Evolutionary conservation across 768 basidiomycete species (phyloP), one percentile per base, ranked within the genome.

Genomic region (Suillus paluster): DNA sequence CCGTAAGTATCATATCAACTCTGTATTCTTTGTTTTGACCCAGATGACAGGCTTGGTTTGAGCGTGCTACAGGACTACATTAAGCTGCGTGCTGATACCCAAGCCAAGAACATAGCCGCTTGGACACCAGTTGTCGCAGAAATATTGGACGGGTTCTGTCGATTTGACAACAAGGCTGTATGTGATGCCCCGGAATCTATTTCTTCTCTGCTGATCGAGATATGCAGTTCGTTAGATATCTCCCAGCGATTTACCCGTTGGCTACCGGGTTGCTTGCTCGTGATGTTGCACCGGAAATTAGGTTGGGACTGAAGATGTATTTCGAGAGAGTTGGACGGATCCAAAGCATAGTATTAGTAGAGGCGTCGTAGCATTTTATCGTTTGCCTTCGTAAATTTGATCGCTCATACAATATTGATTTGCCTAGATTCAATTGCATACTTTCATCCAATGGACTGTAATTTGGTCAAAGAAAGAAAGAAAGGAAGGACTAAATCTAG

Each of bases 41-140:
- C 17, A 57, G 70, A 23, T 57, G 53, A 17, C 69, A 99, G 96
- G 49, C 83, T 99, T 62, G 91, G 91, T 27, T 81, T 94, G 45
- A 93, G 91, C 23, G 93, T 99, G 21, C 78, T 99, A 59, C 87
- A 89, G 67, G 95, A 97, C 75, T 99, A 94, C 76, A 93, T 88
- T 71, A 91, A 91, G 69, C 82, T 99, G 58, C 91, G 92, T 50
- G 76, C 89, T 3, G 97, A 99, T 63, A 94, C 89, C 4, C 97
- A 99, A 76, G 87, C 88, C 57, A 94, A 98, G 77, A 99, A 97
- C 72, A 96, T 99, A 62, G 75, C 88, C 15, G 97, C 97, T 1
- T 99, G 97, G 97, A 97, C 94, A 23, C 97, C 97, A n/a, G 97
- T 99, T 34, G 90, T 98, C n/a, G 90, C 89, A 11, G 96, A 98